Evolutionary conservation across 2,329 filamentous ascomycete genomes (phyloP).

Genomic region (Leptoxyphium fumago): DNA sequence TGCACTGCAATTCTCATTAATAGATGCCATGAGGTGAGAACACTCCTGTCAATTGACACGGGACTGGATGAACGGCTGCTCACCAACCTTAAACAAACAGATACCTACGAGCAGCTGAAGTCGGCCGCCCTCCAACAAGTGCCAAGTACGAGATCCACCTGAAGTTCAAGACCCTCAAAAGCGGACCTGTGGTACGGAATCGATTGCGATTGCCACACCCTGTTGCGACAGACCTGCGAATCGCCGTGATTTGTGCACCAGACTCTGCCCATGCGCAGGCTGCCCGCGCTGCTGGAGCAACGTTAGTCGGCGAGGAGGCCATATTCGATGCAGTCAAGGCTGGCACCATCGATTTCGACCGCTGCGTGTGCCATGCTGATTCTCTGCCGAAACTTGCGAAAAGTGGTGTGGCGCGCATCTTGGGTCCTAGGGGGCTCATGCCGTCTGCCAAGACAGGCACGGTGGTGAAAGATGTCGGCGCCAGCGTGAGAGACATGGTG

Average conservation of each 20-base stretch:
- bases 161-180: conserved; percentile 68
- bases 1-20: conserved; percentile 62
- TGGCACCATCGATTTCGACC: conserved; percentile 74
- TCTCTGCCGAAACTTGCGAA: conserved; percentile 68
- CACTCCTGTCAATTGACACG: background rate
- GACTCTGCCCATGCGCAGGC: conserved; percentile 58
- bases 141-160: conserved; percentile 84
- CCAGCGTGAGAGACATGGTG: conserved; percentile 65
- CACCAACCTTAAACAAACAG: conserved; percentile 30
- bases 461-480: conserved; percentile 64
- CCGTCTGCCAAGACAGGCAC: conserved; percentile 78
- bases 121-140: conserved; percentile 57
- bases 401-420: conserved; percentile 60
- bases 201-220: conserved; percentile 78
- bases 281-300: conserved; percentile 64
- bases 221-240: conserved; percentile 73
- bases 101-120: conserved; percentile 83
- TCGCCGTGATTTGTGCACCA: conserved; percentile 84
- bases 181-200: conserved; percentile 75
- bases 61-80: too few relatives aligned
- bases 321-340: conserved; percentile 66
- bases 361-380: conserved; percentile 71
- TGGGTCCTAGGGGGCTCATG: conserved; percentile 88
- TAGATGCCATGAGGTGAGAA: conserved; percentile 75
- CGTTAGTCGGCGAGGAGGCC: conserved; percentile 69